Conservation (phyloP, 176 grass and related monocot species). For the Hsuehochloa calcarea region DNA sequence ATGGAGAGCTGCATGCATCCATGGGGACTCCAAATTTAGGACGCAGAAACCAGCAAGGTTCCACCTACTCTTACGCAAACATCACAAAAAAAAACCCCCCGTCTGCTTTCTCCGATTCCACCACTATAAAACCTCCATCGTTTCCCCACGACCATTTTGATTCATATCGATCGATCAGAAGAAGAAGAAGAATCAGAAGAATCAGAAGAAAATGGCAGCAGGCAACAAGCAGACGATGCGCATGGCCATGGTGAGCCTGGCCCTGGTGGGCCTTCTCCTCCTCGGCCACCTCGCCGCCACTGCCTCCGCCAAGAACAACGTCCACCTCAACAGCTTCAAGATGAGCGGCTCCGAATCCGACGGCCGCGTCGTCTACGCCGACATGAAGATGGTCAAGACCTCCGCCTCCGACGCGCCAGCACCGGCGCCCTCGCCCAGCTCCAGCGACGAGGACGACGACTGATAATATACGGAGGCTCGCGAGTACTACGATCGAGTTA, state of each 20-base stretch:
- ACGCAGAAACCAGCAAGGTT: too few relatives aligned
- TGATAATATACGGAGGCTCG: neutral
- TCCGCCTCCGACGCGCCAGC: neutral
- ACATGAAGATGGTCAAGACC: neutral
- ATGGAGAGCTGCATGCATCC: neutral
- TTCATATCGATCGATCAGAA: neutral
- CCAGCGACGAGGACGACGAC: neutral
- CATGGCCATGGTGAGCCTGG: slow-evolving; percentile 28
- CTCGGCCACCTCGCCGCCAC: neutral
- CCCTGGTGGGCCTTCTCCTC: slow-evolving; percentile 19
- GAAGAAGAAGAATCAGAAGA: neutral
- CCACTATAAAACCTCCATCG: neutral
- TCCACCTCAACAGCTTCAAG: neutral
- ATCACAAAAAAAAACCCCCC: neutral
- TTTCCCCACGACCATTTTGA: neutral
- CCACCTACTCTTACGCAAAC: too few relatives aligned
- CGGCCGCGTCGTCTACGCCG: slow-evolving; percentile 30
- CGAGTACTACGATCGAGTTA: neutral
- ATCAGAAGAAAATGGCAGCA: neutral
- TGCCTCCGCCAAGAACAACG: neutral
- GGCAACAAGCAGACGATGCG: neutral
- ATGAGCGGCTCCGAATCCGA: neutral
- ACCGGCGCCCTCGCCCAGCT: neutral
- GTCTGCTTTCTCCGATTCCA: neutral
- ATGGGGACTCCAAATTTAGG: neutral